Percentiles rank a stretch among this genome's conserved stretches.
These are phyloP conservation scores for Magnusiomyces sp. DNA, from an alignment of 1,139 yeast species.

Conservation along the genomic window DNA sequence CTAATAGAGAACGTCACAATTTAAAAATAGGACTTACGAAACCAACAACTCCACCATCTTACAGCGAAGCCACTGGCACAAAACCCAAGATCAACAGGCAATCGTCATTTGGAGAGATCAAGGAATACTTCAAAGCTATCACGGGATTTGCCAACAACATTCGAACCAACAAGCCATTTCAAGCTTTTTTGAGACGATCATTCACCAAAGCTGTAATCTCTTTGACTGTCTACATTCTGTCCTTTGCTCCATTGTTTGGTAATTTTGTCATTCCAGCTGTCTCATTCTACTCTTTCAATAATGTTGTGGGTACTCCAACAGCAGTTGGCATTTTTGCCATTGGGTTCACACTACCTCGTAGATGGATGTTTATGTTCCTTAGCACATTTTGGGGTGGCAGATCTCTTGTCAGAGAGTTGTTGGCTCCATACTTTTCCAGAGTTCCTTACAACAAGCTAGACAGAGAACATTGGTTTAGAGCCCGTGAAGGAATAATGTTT, in stretches of 20 bases:
- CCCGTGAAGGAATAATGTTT: conserved; percentile 50
- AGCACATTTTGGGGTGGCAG: conserved; percentile 42
- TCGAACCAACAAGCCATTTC: conserved; percentile 11
- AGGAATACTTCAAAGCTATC: not conserved
- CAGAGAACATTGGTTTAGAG: conserved; percentile 43
- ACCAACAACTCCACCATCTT: not conserved
- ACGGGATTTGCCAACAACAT: conserved; percentile 2
- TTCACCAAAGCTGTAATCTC: conserved; percentile 23
- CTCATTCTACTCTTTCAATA: conserved; percentile 40
- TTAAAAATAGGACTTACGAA: not conserved
- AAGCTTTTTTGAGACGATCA: conserved; percentile 21
- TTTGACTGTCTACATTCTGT: conserved; percentile 25
- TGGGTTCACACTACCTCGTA: conserved; percentile 33
- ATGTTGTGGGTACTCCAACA: conserved; percentile 41
- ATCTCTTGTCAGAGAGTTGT: conserved; percentile 40
- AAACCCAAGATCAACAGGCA: not conserved
- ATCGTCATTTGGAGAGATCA: not conserved
- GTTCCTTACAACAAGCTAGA: conserved; percentile 41
- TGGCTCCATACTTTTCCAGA: conserved; percentile 45
- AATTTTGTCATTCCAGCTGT: conserved; percentile 36
- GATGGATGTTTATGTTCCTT: conserved; percentile 34
- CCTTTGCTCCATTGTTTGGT: conserved; percentile 37
- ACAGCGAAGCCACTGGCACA: not conserved
- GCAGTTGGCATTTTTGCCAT: conserved; percentile 35
- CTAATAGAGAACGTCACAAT: conserved; percentile 6